Base-by-base conservation (phyloP, 2,329 filamentous ascomycete species). In the Aspergillus novofumigatus region DNA sequence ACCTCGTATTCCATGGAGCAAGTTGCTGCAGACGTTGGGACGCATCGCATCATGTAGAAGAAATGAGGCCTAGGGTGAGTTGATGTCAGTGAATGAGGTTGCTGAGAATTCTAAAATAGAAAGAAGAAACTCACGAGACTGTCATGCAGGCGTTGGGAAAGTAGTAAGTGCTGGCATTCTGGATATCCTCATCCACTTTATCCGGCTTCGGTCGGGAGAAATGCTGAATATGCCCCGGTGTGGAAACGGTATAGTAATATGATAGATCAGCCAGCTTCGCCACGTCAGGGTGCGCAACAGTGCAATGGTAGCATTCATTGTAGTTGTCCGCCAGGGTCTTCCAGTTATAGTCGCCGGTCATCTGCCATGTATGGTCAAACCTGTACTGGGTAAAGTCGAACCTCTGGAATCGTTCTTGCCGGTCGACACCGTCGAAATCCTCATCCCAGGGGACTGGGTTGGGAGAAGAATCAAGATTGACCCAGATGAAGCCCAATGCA, bases 11-110 rank as follows among this genome's bases (percentile, higher is more conserved):
- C 77, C 77, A 87, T 86, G 41, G 75, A 75, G 6, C 78, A 80
- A 47, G 74, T 78, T 21, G 73, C 77, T 0, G 84, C 77, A 1
- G 77, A 75, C 47, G 75, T 76, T 4, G 85, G 85, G 14, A 86
- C 76, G 69, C 86, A 85, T 54, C 83, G 78, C 68, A 86, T 83
- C 57, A 86, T 83, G 73, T 85, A 85, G 72, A 87, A 83, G 73
- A 86, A 86, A 72, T 60, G 80, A 74, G 45, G 79, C 23, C 64
- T 65, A 20, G 10, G 78, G 2, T 3, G 17, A 56, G 49, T 7
- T 11, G n/a, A 35, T 3, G 50, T 59, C 25, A 54, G 44, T 41
- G n/a, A 38, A 38, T 17, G 14, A 38, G 32, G 32, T 6, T 7
- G 32, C 7, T n/a, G 14, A 17, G 5, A 35, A 35, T 6, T n/a